Evolutionary conservation across 345 rosid species (phyloP).

Genomic region (Salix exigua): DNA sequence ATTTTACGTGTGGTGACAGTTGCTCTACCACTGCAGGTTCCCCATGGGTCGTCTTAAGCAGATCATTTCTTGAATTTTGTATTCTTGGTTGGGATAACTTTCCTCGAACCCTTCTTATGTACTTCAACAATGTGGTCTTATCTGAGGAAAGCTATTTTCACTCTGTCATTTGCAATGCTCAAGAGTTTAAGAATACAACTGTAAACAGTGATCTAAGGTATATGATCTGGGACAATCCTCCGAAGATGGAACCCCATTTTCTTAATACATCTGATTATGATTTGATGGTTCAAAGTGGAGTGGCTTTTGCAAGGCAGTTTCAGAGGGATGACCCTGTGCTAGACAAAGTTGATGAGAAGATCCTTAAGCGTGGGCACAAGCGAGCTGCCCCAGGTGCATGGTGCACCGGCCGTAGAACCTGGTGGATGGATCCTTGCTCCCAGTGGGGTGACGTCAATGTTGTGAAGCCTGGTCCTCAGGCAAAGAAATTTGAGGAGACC

Average conservation of each 20-base stretch:
- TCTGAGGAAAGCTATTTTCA: constrained; percentile 93
- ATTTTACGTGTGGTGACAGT: constrained; percentile 16
- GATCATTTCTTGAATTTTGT: constrained; percentile 82
- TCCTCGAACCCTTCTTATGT: constrained; percentile 88
- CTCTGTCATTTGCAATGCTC: constrained; percentile 85
- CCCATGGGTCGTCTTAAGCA: constrained; percentile 76
- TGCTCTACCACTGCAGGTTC: constrained; percentile 58
- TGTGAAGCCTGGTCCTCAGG: constrained; percentile 74
- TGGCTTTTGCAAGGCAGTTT: constrained; percentile 86
- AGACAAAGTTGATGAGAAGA: constrained; percentile 63
- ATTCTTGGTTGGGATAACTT: constrained; percentile 95
- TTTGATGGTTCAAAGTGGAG: constrained; percentile 77
- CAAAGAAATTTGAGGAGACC: constrained; percentile 62
- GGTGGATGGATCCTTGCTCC: constrained; percentile 92
- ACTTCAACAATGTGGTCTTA: constrained; percentile 75
- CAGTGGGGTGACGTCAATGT: constrained; percentile 88
- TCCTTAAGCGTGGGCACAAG: constrained; percentile 60
- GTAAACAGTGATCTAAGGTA: constrained; percentile 78
- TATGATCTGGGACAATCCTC: constrained; percentile 97
- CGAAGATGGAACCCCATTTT: constrained; percentile 88
- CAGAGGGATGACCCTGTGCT: constrained; percentile 62
- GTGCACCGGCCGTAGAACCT: constrained; percentile 69
- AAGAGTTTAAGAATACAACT: constrained; percentile 75
- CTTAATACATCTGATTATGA: constrained; percentile 59
- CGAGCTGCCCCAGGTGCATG: constrained; percentile 79